These are phyloP conservation scores for Aspergillus viridinutans DNA, from an alignment of 2,329 filamentous ascomycete species.

Conservation along the genomic window DNA sequence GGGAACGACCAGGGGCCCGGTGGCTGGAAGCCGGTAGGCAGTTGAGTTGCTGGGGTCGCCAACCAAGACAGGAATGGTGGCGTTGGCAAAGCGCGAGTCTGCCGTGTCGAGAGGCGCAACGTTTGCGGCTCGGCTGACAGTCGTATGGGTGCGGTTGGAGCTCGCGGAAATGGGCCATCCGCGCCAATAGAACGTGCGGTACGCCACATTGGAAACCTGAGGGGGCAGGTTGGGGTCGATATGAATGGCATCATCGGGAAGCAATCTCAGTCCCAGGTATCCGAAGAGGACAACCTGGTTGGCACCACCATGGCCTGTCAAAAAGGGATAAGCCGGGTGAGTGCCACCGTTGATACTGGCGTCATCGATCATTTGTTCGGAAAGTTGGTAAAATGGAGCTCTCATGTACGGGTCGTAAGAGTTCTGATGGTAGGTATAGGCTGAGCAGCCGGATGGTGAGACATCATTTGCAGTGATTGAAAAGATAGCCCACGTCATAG, in stretches of 20 bases:
- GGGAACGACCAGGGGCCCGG: constrained; percentile 50
- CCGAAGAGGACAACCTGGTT: constrained; percentile 65
- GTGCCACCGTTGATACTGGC: constrained; percentile 59
- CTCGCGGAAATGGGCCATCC: constrained; percentile 59
- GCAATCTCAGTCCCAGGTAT: constrained; percentile 61
- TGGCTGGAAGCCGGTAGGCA: constrained; percentile 45
- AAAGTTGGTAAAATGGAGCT: constrained; percentile 66
- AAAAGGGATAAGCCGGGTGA: constrained; percentile 66
- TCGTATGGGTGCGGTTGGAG: constrained; percentile 63
- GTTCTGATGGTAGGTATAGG: constrained; percentile 64
- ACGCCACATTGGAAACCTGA: constrained; percentile 58
- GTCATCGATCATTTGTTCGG: constrained; percentile 63
- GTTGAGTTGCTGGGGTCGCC: constrained; percentile 43
- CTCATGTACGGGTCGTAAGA: constrained; percentile 61
- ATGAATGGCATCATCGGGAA: constrained; percentile 55
- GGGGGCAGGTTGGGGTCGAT: constrained; percentile 63
- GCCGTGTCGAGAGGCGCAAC: constrained; percentile 47
- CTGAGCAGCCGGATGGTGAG: constrained; percentile 62
- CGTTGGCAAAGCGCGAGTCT: constrained; percentile 50
- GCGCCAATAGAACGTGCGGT: constrained; percentile 63
- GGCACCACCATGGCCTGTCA: constrained; percentile 66
- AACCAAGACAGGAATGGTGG: constrained; percentile 57
- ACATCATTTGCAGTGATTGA: constrained; percentile 63
- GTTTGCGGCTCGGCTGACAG: constrained; percentile 49
- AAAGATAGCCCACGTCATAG: constrained; percentile 70